Percentiles rank a stretch among this genome's conserved stretches.
Evolutionary conservation across 2,329 filamentous ascomycete species (phyloP).

Genomic region (Colletotrichum tropicale): DNA sequence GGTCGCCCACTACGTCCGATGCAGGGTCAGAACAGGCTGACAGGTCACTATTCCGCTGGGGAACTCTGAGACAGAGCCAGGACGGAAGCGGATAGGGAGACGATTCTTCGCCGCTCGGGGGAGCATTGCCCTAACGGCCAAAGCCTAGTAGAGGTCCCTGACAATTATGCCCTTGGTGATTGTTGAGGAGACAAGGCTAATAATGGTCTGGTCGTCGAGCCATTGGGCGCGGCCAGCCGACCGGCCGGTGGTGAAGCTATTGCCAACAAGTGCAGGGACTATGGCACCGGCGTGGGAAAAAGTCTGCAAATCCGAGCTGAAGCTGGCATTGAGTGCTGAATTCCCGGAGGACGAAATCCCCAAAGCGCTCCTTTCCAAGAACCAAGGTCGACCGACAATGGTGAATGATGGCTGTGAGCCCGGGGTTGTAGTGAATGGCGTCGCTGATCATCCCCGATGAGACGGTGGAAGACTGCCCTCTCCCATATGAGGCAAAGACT

Average conservation of each 20-base stretch:
- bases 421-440: not conserved
- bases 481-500: constrained; percentile 8
- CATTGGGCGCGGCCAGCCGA: not conserved
- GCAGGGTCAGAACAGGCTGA: constrained; percentile 1
- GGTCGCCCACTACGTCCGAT: constrained; percentile 8
- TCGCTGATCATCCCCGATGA: constrained; percentile 12
- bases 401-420: not conserved
- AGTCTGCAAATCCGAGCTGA: not conserved
- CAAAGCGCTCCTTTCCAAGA: not conserved
- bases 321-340: not conserved
- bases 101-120: not conserved
- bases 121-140: not conserved
- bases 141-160: not conserved
- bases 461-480: not conserved
- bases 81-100: constrained; percentile 8
- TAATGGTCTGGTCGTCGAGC: not conserved
- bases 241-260: not conserved
- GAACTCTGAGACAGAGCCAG: constrained; percentile 19
- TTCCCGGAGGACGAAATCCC: not conserved
- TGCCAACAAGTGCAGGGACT: not conserved
- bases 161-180: not conserved
- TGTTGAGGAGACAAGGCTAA: not conserved
- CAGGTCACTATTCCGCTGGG: not conserved
- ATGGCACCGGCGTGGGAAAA: not conserved
- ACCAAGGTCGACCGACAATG: not conserved